These are phyloP conservation scores for Citrus unshiu DNA, from an alignment of 345 rosid genomes.

Conservation along the genomic window DNA sequence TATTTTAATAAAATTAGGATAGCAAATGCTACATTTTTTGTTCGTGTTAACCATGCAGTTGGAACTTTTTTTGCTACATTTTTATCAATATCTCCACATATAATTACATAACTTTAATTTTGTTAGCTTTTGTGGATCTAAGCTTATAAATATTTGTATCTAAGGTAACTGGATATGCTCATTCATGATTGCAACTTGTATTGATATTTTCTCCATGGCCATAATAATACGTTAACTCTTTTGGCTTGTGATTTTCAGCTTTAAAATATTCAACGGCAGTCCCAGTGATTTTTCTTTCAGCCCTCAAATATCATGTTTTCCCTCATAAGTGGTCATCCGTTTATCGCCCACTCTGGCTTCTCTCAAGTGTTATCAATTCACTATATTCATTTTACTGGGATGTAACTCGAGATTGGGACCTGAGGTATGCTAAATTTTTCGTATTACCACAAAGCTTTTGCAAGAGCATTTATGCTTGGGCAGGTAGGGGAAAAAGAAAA, in stretches of 20 bases:
- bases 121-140: background rate
- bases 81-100: background rate
- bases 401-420: slow-evolving; percentile 96
- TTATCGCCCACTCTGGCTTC: slow-evolving; percentile 94
- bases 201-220: slow-evolving; percentile 3
- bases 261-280: slow-evolving; percentile 94
- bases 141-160: background rate
- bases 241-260: slow-evolving; percentile 56
- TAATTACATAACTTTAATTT: background rate
- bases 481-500: background rate
- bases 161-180: background rate
- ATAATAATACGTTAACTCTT: slow-evolving; percentile 11
- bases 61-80: background rate
- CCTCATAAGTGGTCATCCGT: slow-evolving; percentile 73
- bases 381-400: slow-evolving; percentile 98
- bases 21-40: background rate
- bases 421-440: slow-evolving; percentile 51
- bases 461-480: background rate
- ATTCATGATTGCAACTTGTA: background rate
- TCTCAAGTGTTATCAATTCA: slow-evolving; percentile 84
- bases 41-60: background rate
- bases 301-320: slow-evolving; percentile 86
- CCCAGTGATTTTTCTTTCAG: slow-evolving; percentile 93
- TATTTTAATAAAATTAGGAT: background rate
- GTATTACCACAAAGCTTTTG: background rate